Conservation (phyloP, 2,329 filamentous ascomycete species). For the Phialophora verrucosa region DNA sequence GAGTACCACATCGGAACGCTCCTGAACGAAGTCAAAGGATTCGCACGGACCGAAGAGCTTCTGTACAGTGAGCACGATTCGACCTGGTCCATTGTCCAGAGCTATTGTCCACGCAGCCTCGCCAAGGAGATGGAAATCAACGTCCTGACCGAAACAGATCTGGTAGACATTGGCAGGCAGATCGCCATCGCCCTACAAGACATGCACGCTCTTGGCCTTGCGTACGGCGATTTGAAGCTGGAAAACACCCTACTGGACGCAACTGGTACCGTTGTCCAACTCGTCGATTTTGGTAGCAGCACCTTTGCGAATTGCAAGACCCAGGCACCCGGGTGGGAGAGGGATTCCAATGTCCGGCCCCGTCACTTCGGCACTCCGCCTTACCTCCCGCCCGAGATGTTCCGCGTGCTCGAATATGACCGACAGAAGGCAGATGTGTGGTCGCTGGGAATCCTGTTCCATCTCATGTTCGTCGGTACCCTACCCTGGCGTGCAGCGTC, state of each 20-base stretch:
- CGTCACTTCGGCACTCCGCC: slow-evolving; percentile 10
- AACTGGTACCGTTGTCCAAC: neutral
- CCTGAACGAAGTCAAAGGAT: neutral
- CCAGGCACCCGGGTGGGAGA: neutral
- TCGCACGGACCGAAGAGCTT: neutral
- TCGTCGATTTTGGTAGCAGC: slow-evolving; percentile 10
- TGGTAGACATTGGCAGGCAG: neutral
- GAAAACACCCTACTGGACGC: slow-evolving; percentile 8
- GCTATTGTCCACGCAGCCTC: slow-evolving; percentile 8
- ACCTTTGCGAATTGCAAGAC: slow-evolving; percentile 1
- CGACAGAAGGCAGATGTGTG: slow-evolving; percentile 9
- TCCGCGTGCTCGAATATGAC: slow-evolving; percentile 12
- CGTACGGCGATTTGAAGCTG: slow-evolving; percentile 9
- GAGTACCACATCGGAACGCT: slow-evolving; percentile 13
- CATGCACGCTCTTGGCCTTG: neutral
- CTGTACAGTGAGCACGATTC: neutral
- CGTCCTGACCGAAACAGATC: neutral
- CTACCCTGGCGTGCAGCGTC: slow-evolving; percentile 7
- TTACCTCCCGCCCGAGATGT: slow-evolving; percentile 10
- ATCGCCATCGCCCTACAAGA: neutral
- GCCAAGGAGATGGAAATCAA: neutral
- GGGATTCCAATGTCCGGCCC: neutral
- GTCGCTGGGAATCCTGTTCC: slow-evolving; percentile 6
- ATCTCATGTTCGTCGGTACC: neutral
- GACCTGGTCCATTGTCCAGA: slow-evolving; percentile 5